Conservation (phyloP, 1,139 yeast genomes). For the Yamadazyma friedrichii region DNA sequence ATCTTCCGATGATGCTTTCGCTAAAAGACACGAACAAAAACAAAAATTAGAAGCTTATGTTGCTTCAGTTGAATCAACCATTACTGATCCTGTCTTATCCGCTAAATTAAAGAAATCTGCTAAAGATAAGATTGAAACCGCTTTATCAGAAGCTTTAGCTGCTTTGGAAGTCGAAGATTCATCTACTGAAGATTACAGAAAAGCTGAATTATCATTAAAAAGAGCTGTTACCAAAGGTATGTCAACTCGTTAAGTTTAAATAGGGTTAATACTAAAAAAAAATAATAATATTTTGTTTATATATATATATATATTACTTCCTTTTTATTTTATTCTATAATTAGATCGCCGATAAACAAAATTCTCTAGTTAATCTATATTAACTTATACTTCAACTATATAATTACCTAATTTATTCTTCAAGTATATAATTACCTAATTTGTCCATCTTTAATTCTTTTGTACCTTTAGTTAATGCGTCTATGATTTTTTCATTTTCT, state of each 20-base stretch:
- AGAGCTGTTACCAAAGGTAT: slow-evolving; percentile 99
- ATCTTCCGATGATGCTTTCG: slow-evolving; percentile 98
- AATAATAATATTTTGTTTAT: slow-evolving; percentile 4
- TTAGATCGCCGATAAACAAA: neutral
- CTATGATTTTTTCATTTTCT: slow-evolving; percentile 72
- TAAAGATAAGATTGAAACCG: slow-evolving; percentile 97
- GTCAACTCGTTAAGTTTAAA: slow-evolving; percentile 82
- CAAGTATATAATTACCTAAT: slow-evolving; percentile 74
- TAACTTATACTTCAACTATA: slow-evolving; percentile 49
- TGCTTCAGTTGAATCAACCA: slow-evolving; percentile 93
- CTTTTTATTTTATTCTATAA: slow-evolving; percentile 1
- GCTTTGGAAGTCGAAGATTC: slow-evolving; percentile 97
- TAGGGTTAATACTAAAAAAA: slow-evolving; percentile 4
- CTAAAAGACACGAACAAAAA: slow-evolving; percentile 99
- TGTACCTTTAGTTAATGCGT: slow-evolving; percentile 62
- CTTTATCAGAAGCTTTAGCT: slow-evolving; percentile 97
- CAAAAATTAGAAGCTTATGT: slow-evolving; percentile 99
- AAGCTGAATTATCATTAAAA: slow-evolving; percentile 98
- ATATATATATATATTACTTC: neutral
- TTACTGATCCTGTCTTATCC: slow-evolving; percentile 97
- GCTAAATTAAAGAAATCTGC: slow-evolving; percentile 98
- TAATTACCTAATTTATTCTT: slow-evolving; percentile 63
- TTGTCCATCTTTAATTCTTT: slow-evolving; percentile 72
- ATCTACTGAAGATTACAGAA: slow-evolving; percentile 95
- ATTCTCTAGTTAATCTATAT: slow-evolving; percentile 3